Evolutionary conservation across 495 filamentous ascomycete species (phyloP), one percentile per base, ranked within the genome.

Genomic region (Penicillium steckii): DNA sequence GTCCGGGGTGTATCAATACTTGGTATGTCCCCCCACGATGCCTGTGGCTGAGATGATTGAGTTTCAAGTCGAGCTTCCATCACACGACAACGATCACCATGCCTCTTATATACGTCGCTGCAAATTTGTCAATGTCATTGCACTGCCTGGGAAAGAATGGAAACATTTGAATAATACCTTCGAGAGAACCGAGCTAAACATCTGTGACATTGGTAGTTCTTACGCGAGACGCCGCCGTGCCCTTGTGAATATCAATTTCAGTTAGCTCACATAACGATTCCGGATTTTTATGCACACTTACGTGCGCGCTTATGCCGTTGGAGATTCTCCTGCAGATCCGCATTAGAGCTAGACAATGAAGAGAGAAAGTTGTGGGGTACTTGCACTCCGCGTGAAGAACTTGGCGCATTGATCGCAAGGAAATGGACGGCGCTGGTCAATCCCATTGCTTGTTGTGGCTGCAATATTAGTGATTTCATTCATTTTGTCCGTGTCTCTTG

Each of bases 81-180:
- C 26, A 18, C 44, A 26, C 23, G 51, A 32, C 51, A 54, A 26
- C 51, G 51, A 23, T 48, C 22, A 32, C 33, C 46, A 30, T 54
- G 51, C 30, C 51, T 12, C 48, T 54, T 54, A 41, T 47, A 54
- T 42, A 54, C 51, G 19, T 54, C 51, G n/a, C 51, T 54, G 15
- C 42, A 43, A 54, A 15, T 21, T 21, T 23, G 17, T 45, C 38
- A 48, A 21, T 30, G 13, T 40, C 21, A 32, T 54, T 41, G 41
- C 41, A 33, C 33, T 30, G 29, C 4, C 15, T 13, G n/a, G 27
- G 18, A 40, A 27, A 27, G 26, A 27, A 27, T 5, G 10, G 4
- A 27, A 10, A 26, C 37, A 47, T 45, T 24, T 23, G 38, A 35
- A 44, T 17, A 37, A 30, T 42, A 53, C 51, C 51, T 54, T 43